These are phyloP conservation scores for Brassica cretica DNA, from an alignment of 345 rosid species.

Conservation along the genomic window DNA sequence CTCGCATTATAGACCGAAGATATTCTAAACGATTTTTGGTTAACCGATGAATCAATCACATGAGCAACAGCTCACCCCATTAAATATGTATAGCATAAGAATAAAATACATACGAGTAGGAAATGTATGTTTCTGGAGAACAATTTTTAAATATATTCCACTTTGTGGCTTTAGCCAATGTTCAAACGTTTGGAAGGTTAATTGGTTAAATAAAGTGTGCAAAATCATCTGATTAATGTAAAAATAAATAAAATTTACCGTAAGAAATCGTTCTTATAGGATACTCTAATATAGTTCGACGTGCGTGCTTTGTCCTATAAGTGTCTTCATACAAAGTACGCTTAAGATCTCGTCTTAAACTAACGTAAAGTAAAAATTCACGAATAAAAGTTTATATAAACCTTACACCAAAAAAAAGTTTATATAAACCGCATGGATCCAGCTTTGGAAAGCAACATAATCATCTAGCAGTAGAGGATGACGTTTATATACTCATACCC, in stretches of 20 bases:
- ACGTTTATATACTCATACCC: background rate
- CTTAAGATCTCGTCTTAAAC: background rate
- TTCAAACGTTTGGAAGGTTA: background rate
- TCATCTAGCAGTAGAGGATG: background rate
- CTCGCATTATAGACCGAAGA: conserved; percentile 20
- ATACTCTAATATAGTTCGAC: background rate
- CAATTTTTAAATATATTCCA: background rate
- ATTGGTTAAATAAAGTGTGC: background rate
- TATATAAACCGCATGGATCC: background rate
- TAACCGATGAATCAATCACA: conserved; percentile 33
- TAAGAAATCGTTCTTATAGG: background rate
- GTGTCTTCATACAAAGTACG: background rate
- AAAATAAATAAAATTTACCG: background rate
- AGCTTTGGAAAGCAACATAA: background rate
- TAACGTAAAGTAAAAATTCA: background rate
- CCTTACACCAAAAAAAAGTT: background rate
- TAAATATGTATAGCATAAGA: background rate
- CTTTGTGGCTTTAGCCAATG: background rate
- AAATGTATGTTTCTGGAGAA: background rate
- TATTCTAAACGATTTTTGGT: conserved; percentile 14
- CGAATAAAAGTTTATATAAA: too few relatives aligned
- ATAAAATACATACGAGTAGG: background rate
- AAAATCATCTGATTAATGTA: background rate
- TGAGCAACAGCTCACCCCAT: conserved; percentile 32
- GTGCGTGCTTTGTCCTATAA: too few relatives aligned